Evolutionary conservation across 129 eudicot genomes (phyloP).

Genomic region (Artemisia tridentata): DNA sequence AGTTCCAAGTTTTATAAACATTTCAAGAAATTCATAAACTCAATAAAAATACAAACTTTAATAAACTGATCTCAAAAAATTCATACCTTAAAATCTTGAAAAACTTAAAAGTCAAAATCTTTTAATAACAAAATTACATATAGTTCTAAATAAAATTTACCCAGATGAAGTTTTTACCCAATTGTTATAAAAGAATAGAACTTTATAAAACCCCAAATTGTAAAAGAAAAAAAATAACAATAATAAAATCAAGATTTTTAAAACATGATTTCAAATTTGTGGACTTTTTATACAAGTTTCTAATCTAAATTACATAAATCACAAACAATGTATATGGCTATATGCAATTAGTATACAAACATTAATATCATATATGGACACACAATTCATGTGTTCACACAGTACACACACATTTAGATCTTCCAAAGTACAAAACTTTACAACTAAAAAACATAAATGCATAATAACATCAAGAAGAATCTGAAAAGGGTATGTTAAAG

Average conservation of each 20-base stretch:
- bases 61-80: slow-evolving; percentile 8
- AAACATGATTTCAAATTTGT: slow-evolving; percentile 2
- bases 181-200: not conserved
- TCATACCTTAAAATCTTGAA: slow-evolving; percentile 14
- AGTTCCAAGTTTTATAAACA: not conserved
- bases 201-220: too few species aligned
- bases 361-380: slow-evolving; percentile 8
- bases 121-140: not conserved
- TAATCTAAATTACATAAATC: slow-evolving; percentile 17
- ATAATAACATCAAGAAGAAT: slow-evolving; percentile 28
- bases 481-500: slow-evolving; percentile 24
- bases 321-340: slow-evolving; percentile 16
- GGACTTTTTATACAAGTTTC: slow-evolving; percentile 8
- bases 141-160: slow-evolving; percentile 5
- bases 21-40: not conserved
- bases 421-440: not conserved
- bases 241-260: not conserved
- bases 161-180: slow-evolving; percentile 8
- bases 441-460: slow-evolving; percentile 18
- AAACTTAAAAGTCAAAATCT: not conserved
- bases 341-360: not conserved
- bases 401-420: slow-evolving; percentile 19
- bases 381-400: slow-evolving; percentile 28
- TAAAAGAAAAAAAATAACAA: too few species aligned
- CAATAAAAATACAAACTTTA: not conserved